A percentile compares a stretch with the other conserved stretches of the same genome.
These are phyloP conservation scores for Penicillium capsulatum DNA, from an alignment of 2,329 filamentous ascomycete species.

Conservation along the genomic window DNA sequence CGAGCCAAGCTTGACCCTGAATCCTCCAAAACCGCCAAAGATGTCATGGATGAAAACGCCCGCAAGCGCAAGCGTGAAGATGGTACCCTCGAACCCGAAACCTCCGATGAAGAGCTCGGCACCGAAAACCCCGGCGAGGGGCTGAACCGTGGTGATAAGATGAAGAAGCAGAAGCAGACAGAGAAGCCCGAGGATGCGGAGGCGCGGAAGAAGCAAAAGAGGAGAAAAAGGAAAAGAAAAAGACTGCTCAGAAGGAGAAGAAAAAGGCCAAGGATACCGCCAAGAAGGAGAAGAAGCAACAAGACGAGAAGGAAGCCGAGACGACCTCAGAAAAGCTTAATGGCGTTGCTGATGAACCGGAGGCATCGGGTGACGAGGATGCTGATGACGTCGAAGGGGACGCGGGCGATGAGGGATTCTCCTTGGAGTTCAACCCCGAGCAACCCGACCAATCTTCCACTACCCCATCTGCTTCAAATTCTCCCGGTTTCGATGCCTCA, in stretches of 20 bases:
- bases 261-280: conserved; percentile 43
- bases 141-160: conserved; percentile 48
- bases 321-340: conserved; percentile 21
- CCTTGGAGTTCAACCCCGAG: conserved; percentile 44
- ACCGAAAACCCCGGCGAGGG: conserved; percentile 58
- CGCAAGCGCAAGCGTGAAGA: conserved; percentile 74
- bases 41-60: conserved; percentile 83
- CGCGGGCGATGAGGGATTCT: conserved; percentile 48
- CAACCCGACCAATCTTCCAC: conserved; percentile 37
- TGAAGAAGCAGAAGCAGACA: conserved; percentile 55
- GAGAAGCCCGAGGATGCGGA: conserved; percentile 34
- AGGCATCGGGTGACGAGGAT: conserved; percentile 22
- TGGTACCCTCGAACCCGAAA: conserved; percentile 48
- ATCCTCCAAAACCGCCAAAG: conserved; percentile 84
- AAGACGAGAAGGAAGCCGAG: conserved; percentile 25
- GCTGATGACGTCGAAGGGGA: conserved; percentile 36
- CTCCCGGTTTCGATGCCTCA: conserved; percentile 53
- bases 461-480: conserved; percentile 50
- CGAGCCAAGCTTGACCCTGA: conserved; percentile 87
- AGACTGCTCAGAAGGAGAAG: conserved; percentile 49
- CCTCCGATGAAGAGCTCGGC: conserved; percentile 45
- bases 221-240: conserved; percentile 45
- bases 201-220: conserved; percentile 35
- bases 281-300: conserved; percentile 30
- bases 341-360: conserved; percentile 15